Evolutionary conservation across 768 basidiomycete genomes (phyloP).

Genomic region (Boletus rubroflammeus): DNA sequence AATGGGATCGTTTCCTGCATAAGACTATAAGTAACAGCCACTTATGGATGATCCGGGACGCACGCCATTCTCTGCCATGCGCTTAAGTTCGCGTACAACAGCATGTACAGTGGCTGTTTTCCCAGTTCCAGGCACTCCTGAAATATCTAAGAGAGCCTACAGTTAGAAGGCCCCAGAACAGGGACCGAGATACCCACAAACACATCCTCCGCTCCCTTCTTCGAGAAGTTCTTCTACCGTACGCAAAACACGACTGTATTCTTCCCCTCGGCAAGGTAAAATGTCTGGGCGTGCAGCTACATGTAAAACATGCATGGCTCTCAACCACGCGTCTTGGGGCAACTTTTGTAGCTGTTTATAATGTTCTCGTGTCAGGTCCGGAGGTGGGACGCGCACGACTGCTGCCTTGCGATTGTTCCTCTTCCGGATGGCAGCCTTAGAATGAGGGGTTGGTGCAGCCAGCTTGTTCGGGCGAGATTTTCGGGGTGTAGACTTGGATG

Average conservation of each 20-base stretch:
- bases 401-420: conserved; percentile 34
- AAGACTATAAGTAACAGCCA: background rate
- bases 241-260: conserved; percentile 71
- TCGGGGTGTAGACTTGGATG: conserved; percentile 33
- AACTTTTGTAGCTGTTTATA: conserved; percentile 46
- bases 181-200: conserved; percentile 57
- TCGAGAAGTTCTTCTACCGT: conserved; percentile 84
- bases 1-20: conserved; percentile 88
- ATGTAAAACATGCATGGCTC: conserved; percentile 88
- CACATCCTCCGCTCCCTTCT: conserved; percentile 90
- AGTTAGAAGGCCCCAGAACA: background rate
- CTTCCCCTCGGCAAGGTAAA: conserved; percentile 84
- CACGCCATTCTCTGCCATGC: conserved; percentile 81
- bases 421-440: conserved; percentile 60
- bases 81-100: conserved; percentile 83
- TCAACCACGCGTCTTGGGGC: conserved; percentile 75
- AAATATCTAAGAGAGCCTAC: conserved; percentile 63
- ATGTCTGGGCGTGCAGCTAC: conserved; percentile 89
- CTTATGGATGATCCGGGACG: conserved; percentile 20
- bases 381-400: conserved; percentile 34
- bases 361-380: conserved; percentile 34
- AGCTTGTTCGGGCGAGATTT: conserved; percentile 37
- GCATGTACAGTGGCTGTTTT: conserved; percentile 98
- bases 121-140: conserved; percentile 97
- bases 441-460: conserved; percentile 71